Evolutionary conservation across 2,329 filamentous ascomycete species (phyloP).

Genomic region (Paramyrothecium sp.): DNA sequence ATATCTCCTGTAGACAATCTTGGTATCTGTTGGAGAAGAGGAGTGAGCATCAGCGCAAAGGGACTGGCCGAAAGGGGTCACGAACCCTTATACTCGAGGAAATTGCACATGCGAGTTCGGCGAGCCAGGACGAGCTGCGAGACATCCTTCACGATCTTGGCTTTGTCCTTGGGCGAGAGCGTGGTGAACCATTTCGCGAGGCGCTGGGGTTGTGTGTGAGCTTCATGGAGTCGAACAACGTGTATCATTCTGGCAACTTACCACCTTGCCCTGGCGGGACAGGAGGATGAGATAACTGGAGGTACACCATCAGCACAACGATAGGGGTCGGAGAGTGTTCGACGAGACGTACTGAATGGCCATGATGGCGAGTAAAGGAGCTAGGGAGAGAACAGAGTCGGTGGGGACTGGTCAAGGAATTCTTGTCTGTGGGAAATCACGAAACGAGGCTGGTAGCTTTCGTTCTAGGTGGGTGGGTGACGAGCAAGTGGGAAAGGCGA

Average conservation of each 20-base stretch:
- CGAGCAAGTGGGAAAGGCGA: not conserved
- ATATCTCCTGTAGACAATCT: conserved; percentile 98
- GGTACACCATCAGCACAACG: conserved; percentile 17
- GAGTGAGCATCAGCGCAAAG: not conserved
- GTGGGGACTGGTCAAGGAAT: conserved; percentile 19
- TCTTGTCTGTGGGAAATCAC: conserved; percentile 11
- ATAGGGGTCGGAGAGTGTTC: conserved; percentile 6
- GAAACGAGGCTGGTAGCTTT: conserved; percentile 9
- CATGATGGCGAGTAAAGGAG: conserved; percentile 28
- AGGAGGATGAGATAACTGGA: conserved; percentile 93
- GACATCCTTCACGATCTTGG: conserved; percentile 99
- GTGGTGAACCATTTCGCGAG: conserved; percentile 99
- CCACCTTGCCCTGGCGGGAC: conserved; percentile 98
- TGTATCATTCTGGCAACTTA: conserved; percentile 49
- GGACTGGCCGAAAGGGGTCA: not conserved
- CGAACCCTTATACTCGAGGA: conserved; percentile 96
- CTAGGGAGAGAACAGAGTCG: conserved; percentile 7
- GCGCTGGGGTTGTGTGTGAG: conserved; percentile 58
- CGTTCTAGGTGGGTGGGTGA: not conserved
- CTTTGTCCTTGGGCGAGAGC: conserved; percentile 95
- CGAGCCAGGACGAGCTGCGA: conserved; percentile 94
- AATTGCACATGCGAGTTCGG: conserved; percentile 99
- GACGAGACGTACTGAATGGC: conserved; percentile 38
- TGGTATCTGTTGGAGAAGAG: conserved; percentile 66
- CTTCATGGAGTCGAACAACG: not conserved